Evolutionary conservation across 805 yeast species (phyloP).

Genomic region (Candida vaughaniae): DNA sequence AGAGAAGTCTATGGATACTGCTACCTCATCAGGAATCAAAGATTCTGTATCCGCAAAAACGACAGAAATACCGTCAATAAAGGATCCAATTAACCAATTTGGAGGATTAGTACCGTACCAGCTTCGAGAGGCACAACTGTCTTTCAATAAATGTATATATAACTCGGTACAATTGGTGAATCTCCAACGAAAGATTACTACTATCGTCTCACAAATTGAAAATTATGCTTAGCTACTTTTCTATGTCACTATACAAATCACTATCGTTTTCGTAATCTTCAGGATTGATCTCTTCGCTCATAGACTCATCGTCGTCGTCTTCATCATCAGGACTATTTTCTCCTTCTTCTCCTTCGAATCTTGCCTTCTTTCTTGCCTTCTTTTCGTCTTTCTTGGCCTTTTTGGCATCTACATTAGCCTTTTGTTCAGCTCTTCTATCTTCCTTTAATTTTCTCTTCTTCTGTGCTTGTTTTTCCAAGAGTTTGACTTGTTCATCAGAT

Average conservation of each 20-base stretch:
- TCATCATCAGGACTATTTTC: constrained; percentile 24
- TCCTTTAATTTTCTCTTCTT: constrained; percentile 60
- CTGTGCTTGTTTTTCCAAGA: constrained; percentile 67
- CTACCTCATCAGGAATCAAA: too few relatives aligned
- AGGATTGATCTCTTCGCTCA: constrained; percentile 31
- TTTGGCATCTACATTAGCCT: constrained; percentile 73
- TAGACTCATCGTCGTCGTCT: constrained; percentile 18
- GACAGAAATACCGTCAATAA: too few relatives aligned
- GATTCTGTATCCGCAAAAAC: too few relatives aligned
- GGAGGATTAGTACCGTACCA: constrained; percentile 40
- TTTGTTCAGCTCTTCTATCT: constrained; percentile 73
- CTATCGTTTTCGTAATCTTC: constrained; percentile 52
- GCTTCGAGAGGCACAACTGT: constrained; percentile 5
- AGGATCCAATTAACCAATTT: constrained; percentile 45
- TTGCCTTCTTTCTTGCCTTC: constrained; percentile 62
- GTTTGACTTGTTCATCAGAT: constrained; percentile 56
- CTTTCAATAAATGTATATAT: constrained; percentile 32
- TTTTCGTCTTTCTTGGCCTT: constrained; percentile 71
- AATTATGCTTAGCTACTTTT: constrained; percentile 1
- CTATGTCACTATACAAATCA: constrained; percentile 42
- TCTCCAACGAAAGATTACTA: constrained; percentile 19
- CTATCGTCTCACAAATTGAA: constrained; percentile 17
- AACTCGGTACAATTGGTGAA: constrained; percentile 21
- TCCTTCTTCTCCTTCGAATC: constrained; percentile 38
- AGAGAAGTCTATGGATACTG: background rate